Percentiles rank a stretch among this genome's conserved stretches.
Conservation (phyloP, 495 filamentous ascomycete genomes). For the Arthonia radiata region DNA sequence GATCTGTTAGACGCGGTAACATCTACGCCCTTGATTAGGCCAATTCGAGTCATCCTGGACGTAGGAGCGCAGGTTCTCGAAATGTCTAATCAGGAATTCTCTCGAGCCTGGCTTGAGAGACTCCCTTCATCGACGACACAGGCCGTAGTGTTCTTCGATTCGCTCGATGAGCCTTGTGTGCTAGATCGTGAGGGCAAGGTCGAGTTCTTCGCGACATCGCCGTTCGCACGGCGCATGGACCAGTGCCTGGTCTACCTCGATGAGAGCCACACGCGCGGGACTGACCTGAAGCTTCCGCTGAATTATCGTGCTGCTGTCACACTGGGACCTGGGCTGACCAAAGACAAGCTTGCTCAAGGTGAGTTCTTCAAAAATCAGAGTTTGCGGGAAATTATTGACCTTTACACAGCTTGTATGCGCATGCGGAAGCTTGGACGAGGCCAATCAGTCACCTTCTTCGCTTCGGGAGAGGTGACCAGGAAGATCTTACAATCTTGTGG, state of each 20-base stretch:
- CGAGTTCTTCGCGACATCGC: slow-evolving; percentile 1
- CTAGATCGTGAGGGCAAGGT: slow-evolving; percentile 11
- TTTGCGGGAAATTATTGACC: too few species aligned
- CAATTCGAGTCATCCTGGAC: slow-evolving; percentile 38
- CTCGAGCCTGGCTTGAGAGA: slow-evolving; percentile 19
- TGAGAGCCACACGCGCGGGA: slow-evolving; percentile 52
- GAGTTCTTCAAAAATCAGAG: too few species aligned
- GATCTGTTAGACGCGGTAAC: slow-evolving; percentile 22
- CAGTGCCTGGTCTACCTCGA: slow-evolving; percentile 48
- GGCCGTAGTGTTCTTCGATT: slow-evolving; percentile 30
- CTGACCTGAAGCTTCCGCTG: slow-evolving; percentile 39
- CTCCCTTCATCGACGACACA: slow-evolving; percentile 10
- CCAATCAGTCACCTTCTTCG: slow-evolving; percentile 34
- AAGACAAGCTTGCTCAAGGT: slow-evolving; percentile 53
- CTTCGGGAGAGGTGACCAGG: slow-evolving; percentile 24
- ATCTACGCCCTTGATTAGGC: slow-evolving; percentile 13
- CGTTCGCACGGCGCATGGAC: slow-evolving; percentile 23
- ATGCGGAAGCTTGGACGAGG: slow-evolving; percentile 36
- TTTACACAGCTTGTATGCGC: slow-evolving; percentile 33
- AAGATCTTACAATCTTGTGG: slow-evolving; percentile 12
- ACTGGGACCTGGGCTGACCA: slow-evolving; percentile 38
- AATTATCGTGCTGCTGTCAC: slow-evolving; percentile 41
- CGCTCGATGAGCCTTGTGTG: slow-evolving; percentile 23
- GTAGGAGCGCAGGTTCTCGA: slow-evolving; percentile 53
- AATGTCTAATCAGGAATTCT: slow-evolving; percentile 29